Percentiles rank a stretch among this genome's conserved stretches.
phyloP scores from a whole-genome alignment of 495 filamentous ascomycete species.

The Trypethelium eluteriae region DNA sequence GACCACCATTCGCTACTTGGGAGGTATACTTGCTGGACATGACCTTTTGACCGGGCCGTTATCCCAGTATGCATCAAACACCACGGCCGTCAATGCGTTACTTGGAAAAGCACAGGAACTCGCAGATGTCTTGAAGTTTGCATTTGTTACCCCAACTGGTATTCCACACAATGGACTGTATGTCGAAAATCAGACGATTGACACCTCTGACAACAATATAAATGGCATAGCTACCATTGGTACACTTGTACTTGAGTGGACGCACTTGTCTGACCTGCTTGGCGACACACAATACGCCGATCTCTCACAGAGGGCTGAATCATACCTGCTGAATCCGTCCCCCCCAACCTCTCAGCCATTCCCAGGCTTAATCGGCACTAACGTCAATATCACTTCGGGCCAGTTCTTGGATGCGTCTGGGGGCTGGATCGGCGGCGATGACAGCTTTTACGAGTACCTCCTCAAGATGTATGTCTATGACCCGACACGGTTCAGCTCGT shows the following conservation, averaged over 20 bases:
- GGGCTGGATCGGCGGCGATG: conserved; percentile 73
- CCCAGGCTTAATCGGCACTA: conserved; percentile 66
- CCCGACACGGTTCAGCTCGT: conserved; percentile 51
- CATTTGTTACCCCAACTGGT: conserved; percentile 68
- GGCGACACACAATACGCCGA: conserved; percentile 57
- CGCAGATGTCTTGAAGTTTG: conserved; percentile 65
- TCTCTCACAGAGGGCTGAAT: conserved; percentile 61
- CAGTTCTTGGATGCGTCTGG: conserved; percentile 58
- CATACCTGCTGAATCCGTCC: conserved; percentile 60
- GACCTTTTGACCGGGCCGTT: conserved; percentile 71
- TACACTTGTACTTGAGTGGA: conserved; percentile 69
- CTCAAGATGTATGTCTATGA: conserved; percentile 93
- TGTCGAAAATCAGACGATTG: conserved; percentile 40
- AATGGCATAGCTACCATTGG: conserved; percentile 34
- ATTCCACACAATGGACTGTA: conserved; percentile 67
- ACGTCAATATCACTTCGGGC: conserved; percentile 58
- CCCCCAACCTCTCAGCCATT: conserved; percentile 61
- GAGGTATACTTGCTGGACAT: conserved; percentile 71
- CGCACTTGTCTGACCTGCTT: conserved; percentile 68
- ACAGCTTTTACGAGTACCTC: conserved; percentile 87
- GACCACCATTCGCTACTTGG: conserved; percentile 84
- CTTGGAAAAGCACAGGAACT: conserved; percentile 61
- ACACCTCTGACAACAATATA: conserved; percentile 13
- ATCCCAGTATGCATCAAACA: conserved; percentile 38
- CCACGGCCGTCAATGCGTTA: conserved; percentile 45